Conservation (phyloP, 768 basidiomycete species). For the Mycena rebaudengoi region DNA sequence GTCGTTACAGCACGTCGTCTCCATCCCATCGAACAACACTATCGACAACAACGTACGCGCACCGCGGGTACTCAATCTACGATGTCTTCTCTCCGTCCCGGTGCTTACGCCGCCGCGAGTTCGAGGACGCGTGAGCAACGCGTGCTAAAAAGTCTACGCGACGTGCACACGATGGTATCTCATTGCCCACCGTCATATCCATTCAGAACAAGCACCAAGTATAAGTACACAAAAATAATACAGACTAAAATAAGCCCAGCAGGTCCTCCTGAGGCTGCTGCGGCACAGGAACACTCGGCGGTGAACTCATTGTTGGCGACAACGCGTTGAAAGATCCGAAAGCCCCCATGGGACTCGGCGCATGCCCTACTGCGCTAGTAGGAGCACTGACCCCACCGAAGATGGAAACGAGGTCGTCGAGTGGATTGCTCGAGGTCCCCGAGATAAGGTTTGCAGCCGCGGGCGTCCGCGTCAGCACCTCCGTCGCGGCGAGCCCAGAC, state of each 20-base stretch:
- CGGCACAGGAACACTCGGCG: constrained; percentile 30
- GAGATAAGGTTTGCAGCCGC: constrained; percentile 79
- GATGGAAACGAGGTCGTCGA: constrained; percentile 94
- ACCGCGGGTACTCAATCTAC: too few relatives aligned
- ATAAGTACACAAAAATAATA: constrained; percentile 14
- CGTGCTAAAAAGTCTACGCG: too few relatives aligned
- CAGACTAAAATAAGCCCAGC: constrained; percentile 58
- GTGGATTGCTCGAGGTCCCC: constrained; percentile 86
- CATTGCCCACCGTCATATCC: too few relatives aligned
- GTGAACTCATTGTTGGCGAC: constrained; percentile 14
- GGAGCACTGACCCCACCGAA: constrained; percentile 67
- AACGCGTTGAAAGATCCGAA: constrained; percentile 32
- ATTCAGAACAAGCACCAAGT: too few relatives aligned
- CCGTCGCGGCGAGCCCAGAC: constrained; percentile 81
- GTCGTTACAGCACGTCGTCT: too few relatives aligned
- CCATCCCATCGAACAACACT: too few relatives aligned
- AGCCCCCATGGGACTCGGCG: constrained; percentile 19
- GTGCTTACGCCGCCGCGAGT: too few relatives aligned
- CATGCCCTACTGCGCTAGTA: constrained; percentile 26
- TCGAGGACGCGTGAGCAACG: too few relatives aligned
- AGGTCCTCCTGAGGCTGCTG: constrained; percentile 56
- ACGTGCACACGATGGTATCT: too few relatives aligned
- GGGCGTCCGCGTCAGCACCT: constrained; percentile 68
- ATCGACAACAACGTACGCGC: too few relatives aligned
- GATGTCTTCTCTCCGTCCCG: too few relatives aligned